These are phyloP conservation scores for Fusarium newnesense DNA, from an alignment of 2,329 filamentous ascomycete species.

Conservation along the genomic window DNA sequence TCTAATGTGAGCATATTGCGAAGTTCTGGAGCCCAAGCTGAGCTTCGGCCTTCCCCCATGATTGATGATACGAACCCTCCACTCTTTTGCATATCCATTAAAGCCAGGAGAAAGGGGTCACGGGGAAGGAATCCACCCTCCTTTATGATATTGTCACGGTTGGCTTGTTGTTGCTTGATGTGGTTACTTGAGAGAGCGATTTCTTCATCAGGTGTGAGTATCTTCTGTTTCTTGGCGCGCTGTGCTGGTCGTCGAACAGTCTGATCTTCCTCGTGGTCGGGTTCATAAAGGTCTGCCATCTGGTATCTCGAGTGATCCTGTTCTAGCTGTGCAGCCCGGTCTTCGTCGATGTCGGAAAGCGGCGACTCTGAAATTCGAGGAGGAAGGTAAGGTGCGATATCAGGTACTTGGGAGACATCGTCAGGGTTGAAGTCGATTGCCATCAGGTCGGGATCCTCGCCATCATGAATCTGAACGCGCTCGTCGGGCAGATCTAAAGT, in stretches of 20 bases:
- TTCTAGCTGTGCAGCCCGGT: slow-evolving; percentile 68
- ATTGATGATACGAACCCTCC: slow-evolving; percentile 91
- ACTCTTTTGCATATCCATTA: slow-evolving; percentile 92
- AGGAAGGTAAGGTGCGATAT: slow-evolving; percentile 60
- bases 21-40: slow-evolving; percentile 90
- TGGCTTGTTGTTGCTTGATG: slow-evolving; percentile 87
- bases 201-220: slow-evolving; percentile 82
- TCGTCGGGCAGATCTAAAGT: slow-evolving; percentile 65
- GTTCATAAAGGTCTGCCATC: slow-evolving; percentile 70
- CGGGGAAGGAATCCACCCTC: slow-evolving; percentile 84
- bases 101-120: slow-evolving; percentile 84
- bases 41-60: slow-evolving; percentile 81
- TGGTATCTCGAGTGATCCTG: slow-evolving; percentile 65
- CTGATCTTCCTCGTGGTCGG: slow-evolving; percentile 65
- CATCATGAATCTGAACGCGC: slow-evolving; percentile 68
- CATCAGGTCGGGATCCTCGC: slow-evolving; percentile 71
- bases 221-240: slow-evolving; percentile 78
- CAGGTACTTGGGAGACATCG: slow-evolving; percentile 67
- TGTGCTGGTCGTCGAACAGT: slow-evolving; percentile 76
- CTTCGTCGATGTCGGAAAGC: slow-evolving; percentile 75
- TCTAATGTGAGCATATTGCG: slow-evolving; percentile 92
- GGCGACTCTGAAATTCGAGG: slow-evolving; percentile 75
- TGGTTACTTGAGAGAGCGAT: slow-evolving; percentile 80
- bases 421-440: slow-evolving; percentile 74
- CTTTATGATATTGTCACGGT: slow-evolving; percentile 87